Evolutionary conservation across 352 stramenopile species (phyloP), one percentile per base, ranked within the genome.

Genomic region (Pythium sukuiense): DNA sequence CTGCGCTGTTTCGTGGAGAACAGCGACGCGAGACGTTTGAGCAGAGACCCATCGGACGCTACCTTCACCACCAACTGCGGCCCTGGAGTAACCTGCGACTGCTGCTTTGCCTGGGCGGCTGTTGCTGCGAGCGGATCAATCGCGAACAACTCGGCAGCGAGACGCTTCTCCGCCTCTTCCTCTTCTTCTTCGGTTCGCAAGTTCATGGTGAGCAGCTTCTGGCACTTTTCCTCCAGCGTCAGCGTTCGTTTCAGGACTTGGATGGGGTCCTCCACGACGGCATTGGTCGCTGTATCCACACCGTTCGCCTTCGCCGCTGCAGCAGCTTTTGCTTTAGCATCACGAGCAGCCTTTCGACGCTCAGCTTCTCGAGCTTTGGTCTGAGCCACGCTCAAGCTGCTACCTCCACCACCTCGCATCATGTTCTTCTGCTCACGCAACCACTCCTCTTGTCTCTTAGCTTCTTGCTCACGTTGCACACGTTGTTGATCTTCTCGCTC

Each of bases 101-200:
- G 45, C 18, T 65, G 43, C n/a, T 57, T 16, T 9, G n/a, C 43
- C 14, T 70, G 61, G 8, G 27, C 45, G 14, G 30, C 33, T 11
- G 55, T 24, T 6, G 60, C 61, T n/a, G 68, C 68, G 33, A 74
- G 16, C 3, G 68, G 62, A 53, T 74, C 58, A 6, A 74, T 65
- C 9, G 56, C 57, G 7, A 67, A 56, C 0, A 74, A 45, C 39
- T 74, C 68, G 1, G 52, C 57, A 6, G 61, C 61, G 16, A 74
- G 37, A 5, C 57, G 57, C 33, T 61, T 59, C 26, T 74, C 52
- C 0, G 61, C 68, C 27, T 70, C 63, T n/a, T 63, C 63, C 32
- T 77, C 67, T 16, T 77, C 71, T 48, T 75, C 71, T 53, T 75
- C 67, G 1, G 71, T 73, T 14, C 67, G 59, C 67, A 77, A 67